Percentiles rank a stretch among this genome's conserved stretches.
These are phyloP conservation scores for Andrographis paniculata DNA, from an alignment of 305 asterid species.

Conservation along the genomic window DNA sequence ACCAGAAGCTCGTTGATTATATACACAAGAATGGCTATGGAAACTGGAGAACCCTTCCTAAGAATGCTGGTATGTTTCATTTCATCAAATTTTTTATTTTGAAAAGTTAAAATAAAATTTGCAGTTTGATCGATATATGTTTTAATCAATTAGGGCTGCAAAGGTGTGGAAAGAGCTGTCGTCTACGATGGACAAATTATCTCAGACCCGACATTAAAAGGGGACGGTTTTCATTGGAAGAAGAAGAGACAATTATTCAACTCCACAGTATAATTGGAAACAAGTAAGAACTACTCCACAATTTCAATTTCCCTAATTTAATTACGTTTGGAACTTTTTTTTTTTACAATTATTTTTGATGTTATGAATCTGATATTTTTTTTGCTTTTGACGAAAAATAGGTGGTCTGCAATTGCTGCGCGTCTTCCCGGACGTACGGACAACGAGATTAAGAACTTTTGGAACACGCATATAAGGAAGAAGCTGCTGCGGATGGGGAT, in stretches of 20 bases:
- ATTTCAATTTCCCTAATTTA: too few relatives aligned
- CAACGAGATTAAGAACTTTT: slow-evolving; percentile 55
- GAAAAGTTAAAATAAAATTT: not conserved
- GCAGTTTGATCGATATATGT: not conserved
- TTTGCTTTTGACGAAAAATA: slow-evolving; percentile 3
- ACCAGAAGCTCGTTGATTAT: slow-evolving; percentile 41
- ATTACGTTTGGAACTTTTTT: not conserved
- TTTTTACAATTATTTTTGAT: not conserved
- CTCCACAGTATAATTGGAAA: slow-evolving; percentile 57
- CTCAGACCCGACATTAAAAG: slow-evolving; percentile 64
- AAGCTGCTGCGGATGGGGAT: slow-evolving; percentile 65
- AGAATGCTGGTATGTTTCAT: slow-evolving; percentile 39
- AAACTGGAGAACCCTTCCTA: slow-evolving; percentile 57
- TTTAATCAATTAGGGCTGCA: slow-evolving; percentile 44
- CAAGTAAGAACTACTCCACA: slow-evolving; percentile 28
- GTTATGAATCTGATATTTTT: not conserved
- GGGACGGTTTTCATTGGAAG: slow-evolving; percentile 60
- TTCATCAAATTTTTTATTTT: not conserved
- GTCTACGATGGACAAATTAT: too few relatives aligned
- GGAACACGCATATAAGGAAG: slow-evolving; percentile 62
- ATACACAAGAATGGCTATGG: slow-evolving; percentile 48
- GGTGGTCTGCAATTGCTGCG: slow-evolving; percentile 71
- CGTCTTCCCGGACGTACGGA: slow-evolving; percentile 66
- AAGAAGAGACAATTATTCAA: slow-evolving; percentile 66
- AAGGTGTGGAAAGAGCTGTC: slow-evolving; percentile 69